These are phyloP conservation scores for Claviceps cyperi DNA, from an alignment of 2,329 filamentous ascomycete species.

Conservation along the genomic window DNA sequence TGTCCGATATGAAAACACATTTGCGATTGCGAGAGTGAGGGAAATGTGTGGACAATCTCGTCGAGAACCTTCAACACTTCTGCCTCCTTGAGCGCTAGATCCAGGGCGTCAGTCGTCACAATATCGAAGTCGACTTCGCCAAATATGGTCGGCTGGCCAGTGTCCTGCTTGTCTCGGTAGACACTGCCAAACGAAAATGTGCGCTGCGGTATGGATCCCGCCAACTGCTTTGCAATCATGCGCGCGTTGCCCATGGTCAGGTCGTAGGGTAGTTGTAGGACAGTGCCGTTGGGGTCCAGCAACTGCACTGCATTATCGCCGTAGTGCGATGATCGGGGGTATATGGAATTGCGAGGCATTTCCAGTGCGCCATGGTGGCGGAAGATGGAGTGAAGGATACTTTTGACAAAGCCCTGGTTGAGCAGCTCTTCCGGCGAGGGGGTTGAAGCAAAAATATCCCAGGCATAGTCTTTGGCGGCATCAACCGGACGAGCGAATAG, in stretches of 20 bases:
- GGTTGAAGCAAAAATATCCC: slow-evolving; percentile 51
- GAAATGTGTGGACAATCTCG: slow-evolving; percentile 72
- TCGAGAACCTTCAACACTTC: slow-evolving; percentile 91
- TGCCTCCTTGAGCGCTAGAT: slow-evolving; percentile 79
- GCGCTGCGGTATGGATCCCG: slow-evolving; percentile 50
- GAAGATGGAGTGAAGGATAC: slow-evolving; percentile 64
- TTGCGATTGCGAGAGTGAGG: slow-evolving; percentile 51
- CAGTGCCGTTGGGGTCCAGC: slow-evolving; percentile 69
- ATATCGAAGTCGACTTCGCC: slow-evolving; percentile 96
- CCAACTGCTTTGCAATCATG: slow-evolving; percentile 57
- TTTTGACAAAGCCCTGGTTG: slow-evolving; percentile 58
- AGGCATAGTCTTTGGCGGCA: slow-evolving; percentile 67
- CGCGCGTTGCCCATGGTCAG: slow-evolving; percentile 80
- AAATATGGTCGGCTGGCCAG: slow-evolving; percentile 67
- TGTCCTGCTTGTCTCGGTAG: slow-evolving; percentile 64
- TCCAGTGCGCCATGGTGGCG: slow-evolving; percentile 82
- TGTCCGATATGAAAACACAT: slow-evolving; percentile 91
- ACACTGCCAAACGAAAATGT: slow-evolving; percentile 81
- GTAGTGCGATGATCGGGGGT: slow-evolving; percentile 74
- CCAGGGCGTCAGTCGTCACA: slow-evolving; percentile 65
- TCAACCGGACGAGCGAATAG: slow-evolving; percentile 66
- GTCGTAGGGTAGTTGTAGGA: slow-evolving; percentile 89
- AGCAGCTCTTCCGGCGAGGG: slow-evolving; percentile 47
- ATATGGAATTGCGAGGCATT: slow-evolving; percentile 56
- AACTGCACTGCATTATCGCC: slow-evolving; percentile 58